These are phyloP conservation scores for Penicillium parvum DNA, from an alignment of 495 filamentous ascomycete species.

Conservation along the genomic window DNA sequence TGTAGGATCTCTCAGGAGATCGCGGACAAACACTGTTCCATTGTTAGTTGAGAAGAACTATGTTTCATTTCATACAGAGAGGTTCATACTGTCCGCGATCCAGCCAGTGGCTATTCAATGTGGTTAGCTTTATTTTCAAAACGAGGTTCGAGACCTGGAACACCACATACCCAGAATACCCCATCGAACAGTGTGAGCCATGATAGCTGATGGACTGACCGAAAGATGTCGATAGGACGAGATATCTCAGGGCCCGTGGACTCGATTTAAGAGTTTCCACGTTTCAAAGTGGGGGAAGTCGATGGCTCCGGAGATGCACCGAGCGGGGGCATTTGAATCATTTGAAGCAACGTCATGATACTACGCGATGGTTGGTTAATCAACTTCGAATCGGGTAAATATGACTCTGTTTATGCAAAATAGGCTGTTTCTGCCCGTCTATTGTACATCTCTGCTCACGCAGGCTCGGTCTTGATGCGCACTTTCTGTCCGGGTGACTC, in stretches of 20 bases:
- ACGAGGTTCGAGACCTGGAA: neutral
- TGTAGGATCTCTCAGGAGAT: conserved; percentile 75
- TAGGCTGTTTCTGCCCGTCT: too few species aligned
- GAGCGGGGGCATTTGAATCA: too few species aligned
- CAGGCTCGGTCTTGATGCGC: conserved; percentile 40
- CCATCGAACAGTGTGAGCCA: conserved; percentile 62
- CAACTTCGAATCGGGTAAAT: neutral
- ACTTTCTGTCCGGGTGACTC: conserved; percentile 38
- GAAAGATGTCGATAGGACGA: neutral
- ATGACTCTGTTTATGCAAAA: too few species aligned
- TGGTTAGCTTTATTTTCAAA: conserved; percentile 13
- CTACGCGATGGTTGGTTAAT: too few species aligned
- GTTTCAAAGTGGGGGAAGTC: neutral
- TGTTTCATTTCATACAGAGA: conserved; percentile 3
- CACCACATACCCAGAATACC: conserved; percentile 62
- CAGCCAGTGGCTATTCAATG: conserved; percentile 60
- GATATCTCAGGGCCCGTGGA: neutral
- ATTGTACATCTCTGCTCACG: conserved; percentile 15
- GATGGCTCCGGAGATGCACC: conserved; percentile 26
- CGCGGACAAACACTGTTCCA: conserved; percentile 68
- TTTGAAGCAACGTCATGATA: conserved; percentile 16
- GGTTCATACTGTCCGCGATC: conserved; percentile 70
- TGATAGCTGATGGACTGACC: conserved; percentile 10
- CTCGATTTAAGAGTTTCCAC: neutral
- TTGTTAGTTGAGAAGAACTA: neutral